These are phyloP conservation scores for Chondrostereum purpureum DNA, from an alignment of 1,284 basidiomycete species.

Conservation along the genomic window DNA sequence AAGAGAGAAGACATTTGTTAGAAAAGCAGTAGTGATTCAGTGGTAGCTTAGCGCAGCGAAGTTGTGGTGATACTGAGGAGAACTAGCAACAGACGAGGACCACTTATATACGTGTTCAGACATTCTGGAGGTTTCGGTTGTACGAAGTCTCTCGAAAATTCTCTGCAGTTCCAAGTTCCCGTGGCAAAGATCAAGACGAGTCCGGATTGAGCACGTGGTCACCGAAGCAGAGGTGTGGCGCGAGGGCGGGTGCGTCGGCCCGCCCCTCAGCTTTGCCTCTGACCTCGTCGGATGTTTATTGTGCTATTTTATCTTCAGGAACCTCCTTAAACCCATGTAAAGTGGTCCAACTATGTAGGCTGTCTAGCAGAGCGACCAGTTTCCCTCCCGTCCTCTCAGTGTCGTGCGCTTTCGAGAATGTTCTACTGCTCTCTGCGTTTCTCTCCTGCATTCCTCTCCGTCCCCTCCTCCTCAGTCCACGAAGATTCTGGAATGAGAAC, in stretches of 20 bases:
- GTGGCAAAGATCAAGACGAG: no score
- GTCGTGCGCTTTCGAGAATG: background rate
- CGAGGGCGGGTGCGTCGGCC: no score
- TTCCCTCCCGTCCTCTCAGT: no score
- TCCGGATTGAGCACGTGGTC: background rate
- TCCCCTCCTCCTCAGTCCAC: background rate
- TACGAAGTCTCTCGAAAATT: background rate
- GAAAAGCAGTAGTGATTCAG: background rate
- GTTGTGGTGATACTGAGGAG: background rate
- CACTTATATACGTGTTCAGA: background rate
- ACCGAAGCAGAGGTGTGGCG: no score
- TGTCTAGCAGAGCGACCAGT: no score
- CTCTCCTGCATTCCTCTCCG: background rate
- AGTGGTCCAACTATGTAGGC: no score
- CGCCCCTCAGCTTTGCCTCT: no score
- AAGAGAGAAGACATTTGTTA: slow-evolving; percentile 15
- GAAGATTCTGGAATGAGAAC: background rate
- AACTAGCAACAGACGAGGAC: background rate
- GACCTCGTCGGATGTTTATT: no score
- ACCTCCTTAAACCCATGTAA: no score
- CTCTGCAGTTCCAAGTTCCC: background rate
- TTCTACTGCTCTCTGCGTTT: background rate
- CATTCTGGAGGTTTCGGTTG: background rate
- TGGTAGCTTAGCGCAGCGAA: no score
- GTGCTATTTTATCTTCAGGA: no score